These are phyloP conservation scores for Solanum chacoense DNA, from an alignment of 305 asterid species.

Conservation along the genomic window DNA sequence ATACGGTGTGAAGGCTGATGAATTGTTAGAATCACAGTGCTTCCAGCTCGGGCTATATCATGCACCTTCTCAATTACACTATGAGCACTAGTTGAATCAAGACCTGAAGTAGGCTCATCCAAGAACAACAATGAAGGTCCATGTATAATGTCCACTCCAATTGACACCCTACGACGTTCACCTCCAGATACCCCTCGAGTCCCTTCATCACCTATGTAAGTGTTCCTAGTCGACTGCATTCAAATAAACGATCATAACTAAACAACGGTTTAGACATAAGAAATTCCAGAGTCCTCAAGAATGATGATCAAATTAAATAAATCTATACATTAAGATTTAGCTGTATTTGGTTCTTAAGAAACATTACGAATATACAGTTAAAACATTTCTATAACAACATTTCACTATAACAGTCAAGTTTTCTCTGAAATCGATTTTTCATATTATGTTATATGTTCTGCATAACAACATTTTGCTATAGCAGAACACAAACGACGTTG, in stretches of 20 bases:
- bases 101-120: constrained; percentile 84
- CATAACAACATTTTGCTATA: not conserved
- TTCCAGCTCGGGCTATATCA: constrained; percentile 58
- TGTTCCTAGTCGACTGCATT: constrained; percentile 54
- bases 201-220: constrained; percentile 87
- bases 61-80: constrained; percentile 79
- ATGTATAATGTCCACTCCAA: constrained; percentile 79
- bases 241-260: not conserved
- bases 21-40: constrained; percentile 75
- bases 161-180: constrained; percentile 77
- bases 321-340: not conserved
- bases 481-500: not conserved
- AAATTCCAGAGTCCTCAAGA: not conserved
- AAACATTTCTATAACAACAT: not conserved
- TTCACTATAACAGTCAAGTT: not conserved
- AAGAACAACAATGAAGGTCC: constrained; percentile 67
- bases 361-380: not conserved
- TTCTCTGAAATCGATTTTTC: not conserved
- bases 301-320: not conserved
- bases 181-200: constrained; percentile 83
- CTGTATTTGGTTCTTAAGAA: not conserved
- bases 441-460: not conserved
- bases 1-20: constrained; percentile 85
- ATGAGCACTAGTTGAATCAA: constrained; percentile 81
- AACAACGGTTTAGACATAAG: not conserved